Evolutionary conservation across 805 yeast species (phyloP).

Genomic region (Isabelozyma rhagii): DNA sequence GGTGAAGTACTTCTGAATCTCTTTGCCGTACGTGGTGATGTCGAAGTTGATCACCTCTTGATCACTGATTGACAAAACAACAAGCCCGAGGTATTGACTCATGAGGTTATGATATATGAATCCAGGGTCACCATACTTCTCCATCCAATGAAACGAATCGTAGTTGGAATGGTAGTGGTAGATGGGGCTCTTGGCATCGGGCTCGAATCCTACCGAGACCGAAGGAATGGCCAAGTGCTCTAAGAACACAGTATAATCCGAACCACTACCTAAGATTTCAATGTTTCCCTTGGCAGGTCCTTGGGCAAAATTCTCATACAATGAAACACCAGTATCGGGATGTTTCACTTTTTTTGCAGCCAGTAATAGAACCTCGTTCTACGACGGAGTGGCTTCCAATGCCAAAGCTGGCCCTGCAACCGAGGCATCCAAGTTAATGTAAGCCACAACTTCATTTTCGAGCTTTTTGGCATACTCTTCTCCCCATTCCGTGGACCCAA

Average conservation of each 20-base stretch:
- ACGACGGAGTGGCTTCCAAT: slow-evolving; percentile 57
- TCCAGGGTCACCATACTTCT: slow-evolving; percentile 48
- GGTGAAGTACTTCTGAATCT: slow-evolving; percentile 36
- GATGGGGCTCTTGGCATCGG: slow-evolving; percentile 42
- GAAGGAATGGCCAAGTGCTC: slow-evolving; percentile 68
- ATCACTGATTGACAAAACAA: slow-evolving; percentile 53
- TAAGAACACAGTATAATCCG: slow-evolving; percentile 60
- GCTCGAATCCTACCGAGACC: slow-evolving; percentile 42
- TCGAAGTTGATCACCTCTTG: slow-evolving; percentile 52
- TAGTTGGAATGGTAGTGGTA: slow-evolving; percentile 56
- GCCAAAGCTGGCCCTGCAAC: slow-evolving; percentile 52
- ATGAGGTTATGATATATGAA: slow-evolving; percentile 52
- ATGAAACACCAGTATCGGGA: slow-evolving; percentile 29
- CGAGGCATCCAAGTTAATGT: slow-evolving; percentile 68
- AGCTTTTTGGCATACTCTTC: slow-evolving; percentile 53
- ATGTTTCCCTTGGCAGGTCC: slow-evolving; percentile 28
- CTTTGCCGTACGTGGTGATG: slow-evolving; percentile 45
- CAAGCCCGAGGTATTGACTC: slow-evolving; percentile 58
- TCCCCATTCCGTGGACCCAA: slow-evolving; percentile 79
- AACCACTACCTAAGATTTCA: slow-evolving; percentile 44
- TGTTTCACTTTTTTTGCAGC: slow-evolving; percentile 44
- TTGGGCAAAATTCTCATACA: slow-evolving; percentile 25
- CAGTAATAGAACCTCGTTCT: slow-evolving; percentile 44
- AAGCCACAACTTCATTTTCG: slow-evolving; percentile 55
- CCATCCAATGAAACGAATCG: slow-evolving; percentile 58